Conservation (phyloP, 768 basidiomycete genomes). For the Leccinum arenicola region DNA sequence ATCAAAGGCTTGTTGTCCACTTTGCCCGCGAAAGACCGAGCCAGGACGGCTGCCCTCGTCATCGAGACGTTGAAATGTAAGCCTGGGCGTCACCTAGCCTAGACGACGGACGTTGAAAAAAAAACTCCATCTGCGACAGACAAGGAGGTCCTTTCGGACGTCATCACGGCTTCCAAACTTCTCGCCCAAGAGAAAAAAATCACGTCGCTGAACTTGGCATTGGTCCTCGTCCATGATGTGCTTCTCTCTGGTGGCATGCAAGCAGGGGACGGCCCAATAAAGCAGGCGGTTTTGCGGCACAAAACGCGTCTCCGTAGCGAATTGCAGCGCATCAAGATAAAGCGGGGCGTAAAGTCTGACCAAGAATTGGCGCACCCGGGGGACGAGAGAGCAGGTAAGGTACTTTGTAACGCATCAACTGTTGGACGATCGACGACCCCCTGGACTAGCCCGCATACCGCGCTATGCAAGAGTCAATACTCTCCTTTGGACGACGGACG, state of each 20-base stretch:
- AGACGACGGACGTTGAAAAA: conserved; percentile 7
- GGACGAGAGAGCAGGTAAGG: conserved; percentile 63
- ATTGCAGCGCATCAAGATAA: conserved; percentile 80
- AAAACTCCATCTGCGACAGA: conserved; percentile 43
- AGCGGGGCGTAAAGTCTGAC: conserved; percentile 63
- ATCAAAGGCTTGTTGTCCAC: conserved; percentile 80
- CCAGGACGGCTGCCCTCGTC: conserved; percentile 79
- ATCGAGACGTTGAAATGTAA: conserved; percentile 96
- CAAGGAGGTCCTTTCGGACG: conserved; percentile 67
- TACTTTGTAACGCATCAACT: background rate
- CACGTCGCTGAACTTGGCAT: conserved; percentile 69
- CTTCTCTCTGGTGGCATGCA: conserved; percentile 84
- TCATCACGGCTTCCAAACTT: conserved; percentile 66
- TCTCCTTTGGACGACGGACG: conserved; percentile 59
- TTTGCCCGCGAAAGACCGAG: conserved; percentile 70
- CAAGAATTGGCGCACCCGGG: conserved; percentile 58
- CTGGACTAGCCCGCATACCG: conserved; percentile 59
- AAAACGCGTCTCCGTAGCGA: conserved; percentile 88
- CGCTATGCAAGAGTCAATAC: conserved; percentile 87
- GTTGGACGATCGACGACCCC: background rate
- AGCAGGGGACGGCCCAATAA: conserved; percentile 86
- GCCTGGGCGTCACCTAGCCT: conserved; percentile 17
- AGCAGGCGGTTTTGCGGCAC: conserved; percentile 83
- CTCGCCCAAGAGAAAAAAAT: conserved; percentile 74
- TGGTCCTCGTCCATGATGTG: conserved; percentile 90